Evolutionary conservation across 768 basidiomycete species (phyloP).

Genomic region (Coprinopsis marcescibilis): DNA sequence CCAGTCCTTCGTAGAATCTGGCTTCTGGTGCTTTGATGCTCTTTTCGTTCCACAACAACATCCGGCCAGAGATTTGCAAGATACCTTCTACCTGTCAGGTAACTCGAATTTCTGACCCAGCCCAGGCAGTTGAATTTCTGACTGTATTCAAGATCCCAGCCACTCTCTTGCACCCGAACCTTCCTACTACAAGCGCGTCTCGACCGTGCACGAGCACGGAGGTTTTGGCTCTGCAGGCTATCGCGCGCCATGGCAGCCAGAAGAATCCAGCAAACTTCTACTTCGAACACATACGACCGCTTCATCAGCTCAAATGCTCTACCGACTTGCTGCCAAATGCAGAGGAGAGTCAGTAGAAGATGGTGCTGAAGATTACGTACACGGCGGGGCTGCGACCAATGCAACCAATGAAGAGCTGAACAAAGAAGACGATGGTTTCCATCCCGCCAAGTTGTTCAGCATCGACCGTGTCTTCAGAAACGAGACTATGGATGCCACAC

Average conservation of each 20-base stretch:
- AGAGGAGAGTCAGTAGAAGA: constrained; percentile 48
- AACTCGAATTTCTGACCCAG: constrained; percentile 7
- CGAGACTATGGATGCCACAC: constrained; percentile 97
- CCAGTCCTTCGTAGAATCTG: constrained; percentile 90
- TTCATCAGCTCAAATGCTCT: constrained; percentile 89
- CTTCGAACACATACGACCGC: constrained; percentile 97
- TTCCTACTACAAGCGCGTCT: constrained; percentile 83
- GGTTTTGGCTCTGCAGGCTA: constrained; percentile 94
- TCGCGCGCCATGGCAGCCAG: constrained; percentile 90
- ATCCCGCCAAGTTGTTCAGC: constrained; percentile 90
- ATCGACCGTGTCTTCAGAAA: constrained; percentile 99
- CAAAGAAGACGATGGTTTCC: constrained; percentile 67
- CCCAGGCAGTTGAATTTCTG: constrained; percentile 1
- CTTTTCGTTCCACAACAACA: constrained; percentile 99
- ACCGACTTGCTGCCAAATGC: constrained; percentile 83
- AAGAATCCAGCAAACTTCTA: constrained; percentile 87
- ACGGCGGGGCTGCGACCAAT: constrained; percentile 27
- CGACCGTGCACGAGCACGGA: constrained; percentile 78
- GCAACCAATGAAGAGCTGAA: constrained; percentile 19
- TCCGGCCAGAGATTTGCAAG: constrained; percentile 95
- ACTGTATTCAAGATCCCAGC: constrained; percentile 57
- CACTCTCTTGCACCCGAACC: constrained; percentile 67
- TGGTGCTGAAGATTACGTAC: constrained; percentile 36
- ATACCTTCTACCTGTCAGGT: constrained; percentile 98
- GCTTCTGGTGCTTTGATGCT: constrained; percentile 99